Evolutionary conservation across 1,284 basidiomycete genomes (phyloP).

Genomic region (Ganoderma lingzhi): DNA sequence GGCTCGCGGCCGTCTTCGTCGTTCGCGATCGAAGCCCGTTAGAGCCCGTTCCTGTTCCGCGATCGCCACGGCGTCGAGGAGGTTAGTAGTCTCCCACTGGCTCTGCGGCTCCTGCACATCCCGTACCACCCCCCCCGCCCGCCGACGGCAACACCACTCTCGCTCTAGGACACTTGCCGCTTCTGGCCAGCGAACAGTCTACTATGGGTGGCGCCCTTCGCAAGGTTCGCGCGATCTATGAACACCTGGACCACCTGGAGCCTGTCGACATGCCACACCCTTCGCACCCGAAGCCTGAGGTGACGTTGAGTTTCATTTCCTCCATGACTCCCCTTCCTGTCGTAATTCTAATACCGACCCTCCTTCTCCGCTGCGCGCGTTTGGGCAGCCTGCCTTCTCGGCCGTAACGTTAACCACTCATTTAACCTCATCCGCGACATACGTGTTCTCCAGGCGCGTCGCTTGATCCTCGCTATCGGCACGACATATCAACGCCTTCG

Average conservation of each 20-base stretch:
- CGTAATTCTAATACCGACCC: not conserved
- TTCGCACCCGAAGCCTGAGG: not conserved
- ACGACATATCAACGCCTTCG: not conserved
- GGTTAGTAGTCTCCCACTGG: not conserved
- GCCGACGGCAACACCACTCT: not conserved
- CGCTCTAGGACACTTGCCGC: not conserved
- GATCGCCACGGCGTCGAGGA: not conserved
- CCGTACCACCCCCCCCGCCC: not conserved
- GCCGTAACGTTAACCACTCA: constrained; percentile 9
- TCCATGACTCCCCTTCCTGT: too few relatives aligned
- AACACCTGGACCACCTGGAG: not conserved
- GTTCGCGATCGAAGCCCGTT: not conserved
- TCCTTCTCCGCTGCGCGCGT: too few relatives aligned
- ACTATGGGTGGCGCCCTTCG: not conserved
- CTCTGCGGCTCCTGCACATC: not conserved
- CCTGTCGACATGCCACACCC: not conserved
- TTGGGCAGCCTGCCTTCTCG: not conserved
- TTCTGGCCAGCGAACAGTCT: not conserved
- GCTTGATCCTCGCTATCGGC: not conserved
- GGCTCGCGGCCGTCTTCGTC: not conserved
- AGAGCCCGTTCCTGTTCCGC: not conserved
- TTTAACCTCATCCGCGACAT: not conserved
- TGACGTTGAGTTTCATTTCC: constrained; percentile 1
- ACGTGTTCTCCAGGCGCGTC: not conserved
- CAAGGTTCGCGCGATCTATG: not conserved